Percentiles rank a stretch among this genome's conserved stretches.
These are phyloP conservation scores for Pilasporangium apinafurcum DNA, from an alignment of 352 stramenopile genomes.

Conservation along the genomic window DNA sequence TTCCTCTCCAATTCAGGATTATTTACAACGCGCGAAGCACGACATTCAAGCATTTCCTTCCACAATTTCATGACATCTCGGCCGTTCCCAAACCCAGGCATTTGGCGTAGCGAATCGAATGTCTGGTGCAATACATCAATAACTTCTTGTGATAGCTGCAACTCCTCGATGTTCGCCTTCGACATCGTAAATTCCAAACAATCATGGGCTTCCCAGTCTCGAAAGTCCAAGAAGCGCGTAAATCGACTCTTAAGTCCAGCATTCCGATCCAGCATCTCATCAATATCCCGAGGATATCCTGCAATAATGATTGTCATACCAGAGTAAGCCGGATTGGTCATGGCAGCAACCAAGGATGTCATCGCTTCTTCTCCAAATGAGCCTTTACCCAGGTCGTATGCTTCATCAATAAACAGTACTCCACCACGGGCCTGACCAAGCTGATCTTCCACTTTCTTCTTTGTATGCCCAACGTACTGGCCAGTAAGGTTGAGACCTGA, in stretches of 20 bases:
- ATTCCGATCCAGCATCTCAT: slow-evolving; percentile 87
- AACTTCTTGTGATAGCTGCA: slow-evolving; percentile 20
- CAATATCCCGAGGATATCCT: slow-evolving; percentile 85
- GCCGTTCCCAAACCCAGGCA: slow-evolving; percentile 69
- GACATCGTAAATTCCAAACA: slow-evolving; percentile 58
- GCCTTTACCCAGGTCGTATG: slow-evolving; percentile 87
- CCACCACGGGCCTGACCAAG: slow-evolving; percentile 86
- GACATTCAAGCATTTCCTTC: slow-evolving; percentile 55
- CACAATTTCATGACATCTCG: slow-evolving; percentile 64
- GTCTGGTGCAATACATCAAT: slow-evolving; percentile 15
- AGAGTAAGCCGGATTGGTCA: slow-evolving; percentile 80
- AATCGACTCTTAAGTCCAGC: slow-evolving; percentile 89
- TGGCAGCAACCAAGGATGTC: slow-evolving; percentile 84
- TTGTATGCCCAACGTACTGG: slow-evolving; percentile 85
- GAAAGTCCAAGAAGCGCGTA: slow-evolving; percentile 85
- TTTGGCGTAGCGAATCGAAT: slow-evolving; percentile 30
- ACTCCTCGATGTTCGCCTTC: slow-evolving; percentile 33
- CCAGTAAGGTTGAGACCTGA: slow-evolving; percentile 85
- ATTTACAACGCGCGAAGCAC: slow-evolving; percentile 47
- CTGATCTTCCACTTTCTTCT: slow-evolving; percentile 85
- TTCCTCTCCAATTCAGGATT: slow-evolving; percentile 36
- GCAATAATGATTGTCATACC: slow-evolving; percentile 89
- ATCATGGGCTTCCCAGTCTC: slow-evolving; percentile 80
- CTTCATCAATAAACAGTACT: slow-evolving; percentile 92
- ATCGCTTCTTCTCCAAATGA: slow-evolving; percentile 83